Conservation (phyloP, 306 rosid species). For the barrel medic (Medicago truncatula) region MtrunA17r5.0-ANR NC_053049.1:12986001-12986500, state of each 20-base stretch:
- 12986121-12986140: constrained; percentile 2
- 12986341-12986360: constrained; percentile 14
- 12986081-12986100: constrained; percentile 37
- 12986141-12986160: constrained; percentile 6
- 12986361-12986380: constrained; percentile 26
- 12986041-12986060: constrained; percentile 51
- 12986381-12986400: constrained; percentile 1
- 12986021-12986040: constrained; percentile 32
- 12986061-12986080: constrained; percentile 47
- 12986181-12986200: constrained; percentile 1
- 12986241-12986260: constrained; percentile 1
- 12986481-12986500: constrained; percentile 57
- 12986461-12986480: constrained; percentile 24
- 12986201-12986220: constrained; percentile 5
- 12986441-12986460: neutral
- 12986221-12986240: neutral
- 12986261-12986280: constrained; percentile 11
- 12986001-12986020: constrained; percentile 52
- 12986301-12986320: constrained; percentile 6
- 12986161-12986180: neutral
- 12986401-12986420: constrained; percentile 28
- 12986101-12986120: neutral
- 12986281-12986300: constrained; percentile 16
- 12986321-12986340: constrained; percentile 1
- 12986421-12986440: constrained; percentile 24